Percentiles rank a stretch among this genome's conserved stretches.
Conservation (phyloP, 208 protist species). For the Leishmania turanica region DNA sequence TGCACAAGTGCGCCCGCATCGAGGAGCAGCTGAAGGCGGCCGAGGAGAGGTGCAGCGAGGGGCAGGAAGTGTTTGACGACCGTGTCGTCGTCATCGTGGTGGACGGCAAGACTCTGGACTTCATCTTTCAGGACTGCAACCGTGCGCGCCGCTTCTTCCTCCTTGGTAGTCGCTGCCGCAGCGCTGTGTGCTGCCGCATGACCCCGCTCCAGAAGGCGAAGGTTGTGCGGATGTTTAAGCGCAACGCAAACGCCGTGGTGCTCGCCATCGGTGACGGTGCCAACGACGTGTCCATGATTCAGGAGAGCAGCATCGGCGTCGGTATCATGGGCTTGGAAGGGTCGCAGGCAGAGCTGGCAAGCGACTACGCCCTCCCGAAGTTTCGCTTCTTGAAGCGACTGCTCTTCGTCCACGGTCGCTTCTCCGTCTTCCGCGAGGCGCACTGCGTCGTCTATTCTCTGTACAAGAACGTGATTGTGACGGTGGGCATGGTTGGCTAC, state of each 20-base stretch:
- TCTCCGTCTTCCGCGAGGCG: constrained; percentile 88
- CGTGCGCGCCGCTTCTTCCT: constrained; percentile 63
- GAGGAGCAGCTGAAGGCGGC: constrained; percentile 37
- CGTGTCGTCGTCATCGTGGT: constrained; percentile 67
- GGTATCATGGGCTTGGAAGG: constrained; percentile 96
- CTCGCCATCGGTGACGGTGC: constrained; percentile 88
- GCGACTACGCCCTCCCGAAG: constrained; percentile 93
- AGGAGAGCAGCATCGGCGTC: constrained; percentile 93
- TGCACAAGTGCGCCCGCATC: constrained; percentile 26
- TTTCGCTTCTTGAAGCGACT: constrained; percentile 91
- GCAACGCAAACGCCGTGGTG: constrained; percentile 46
- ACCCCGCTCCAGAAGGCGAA: constrained; percentile 83
- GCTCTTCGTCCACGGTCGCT: constrained; percentile 94
- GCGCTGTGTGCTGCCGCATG: constrained; percentile 86
- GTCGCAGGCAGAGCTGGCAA: constrained; percentile 92
- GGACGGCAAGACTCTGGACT: constrained; percentile 76
- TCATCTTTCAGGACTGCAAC: constrained; percentile 56
- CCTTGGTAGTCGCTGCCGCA: constrained; percentile 58
- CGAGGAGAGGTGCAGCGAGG: constrained; percentile 28
- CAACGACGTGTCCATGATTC: constrained; percentile 95
- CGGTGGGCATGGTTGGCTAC: constrained; percentile 82
- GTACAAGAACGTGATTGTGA: constrained; percentile 96
- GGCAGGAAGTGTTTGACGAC: constrained; percentile 11
- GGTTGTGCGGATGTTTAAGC: constrained; percentile 75
- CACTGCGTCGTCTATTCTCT: constrained; percentile 93